Evolutionary conservation across 1,139 yeast genomes (phyloP), one percentile per base, ranked within the genome.

Genomic region (Yamadazyma atlantica): DNA sequence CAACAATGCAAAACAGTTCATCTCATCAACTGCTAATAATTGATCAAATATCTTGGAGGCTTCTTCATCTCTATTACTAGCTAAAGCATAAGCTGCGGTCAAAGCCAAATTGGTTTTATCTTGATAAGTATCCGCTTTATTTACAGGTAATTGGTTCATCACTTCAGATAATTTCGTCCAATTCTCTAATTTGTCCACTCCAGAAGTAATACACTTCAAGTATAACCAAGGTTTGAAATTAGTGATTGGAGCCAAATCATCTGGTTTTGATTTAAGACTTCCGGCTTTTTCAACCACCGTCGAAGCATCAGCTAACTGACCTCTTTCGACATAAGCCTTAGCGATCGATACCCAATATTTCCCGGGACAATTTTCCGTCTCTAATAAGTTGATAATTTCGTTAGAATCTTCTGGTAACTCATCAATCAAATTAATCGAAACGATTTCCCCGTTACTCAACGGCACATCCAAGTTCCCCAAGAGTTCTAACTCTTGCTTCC

Each of bases 321-420:
- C 78, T 37, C 73, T 74, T 38, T 79, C 73, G 26, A 85, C 82
- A 60, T 90, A 92, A 0, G 95, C 95, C 38, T 81, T 69, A 1
- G 95, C 92, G 42, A 89, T 80, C 12, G 85, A 75, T 16, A 87
- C 63, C 98, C 98, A 92, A 62, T 80, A 86, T 54, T 82, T 81
- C 37, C 77, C 71, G 24, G 79, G 81, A 44, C 94, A 83, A 41
- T 75, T 77, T 62, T 89, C 97, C 45, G 85, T 87, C 44, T 84
- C 83, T 48, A 92, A 69, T 46, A 92, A 75, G 28, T 78, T 76
- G 49, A 85, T 82, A 49, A 92, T 71, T 54, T 92, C 97, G 37
- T 80, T 74, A 4, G 96, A 85, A 57, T 89, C 96, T 16, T 86
- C 96, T 1, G 96, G 95, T 43, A 90, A 69, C 55, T 90, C 97